phyloP scores from a whole-genome alignment of 352 stramenopile genomes.

The Globisporangium radiosum region DNA sequence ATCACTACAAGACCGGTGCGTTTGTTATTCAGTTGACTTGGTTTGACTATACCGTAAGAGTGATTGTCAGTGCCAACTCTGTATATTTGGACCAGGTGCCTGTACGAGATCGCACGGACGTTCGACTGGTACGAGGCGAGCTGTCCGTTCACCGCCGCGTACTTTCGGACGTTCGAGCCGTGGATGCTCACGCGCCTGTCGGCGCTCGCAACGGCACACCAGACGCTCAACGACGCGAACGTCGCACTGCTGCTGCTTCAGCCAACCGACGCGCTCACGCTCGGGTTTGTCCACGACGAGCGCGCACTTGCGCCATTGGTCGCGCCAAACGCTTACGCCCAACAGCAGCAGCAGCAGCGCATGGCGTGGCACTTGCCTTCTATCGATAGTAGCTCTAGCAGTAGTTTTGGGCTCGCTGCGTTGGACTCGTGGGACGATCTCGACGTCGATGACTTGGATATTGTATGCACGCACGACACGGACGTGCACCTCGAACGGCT shows the following conservation, averaged over 20 bases:
- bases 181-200: slow-evolving; percentile 73
- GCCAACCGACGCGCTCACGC: slow-evolving; percentile 47
- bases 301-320: slow-evolving; percentile 37
- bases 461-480: slow-evolving; percentile 52
- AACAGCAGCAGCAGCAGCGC: slow-evolving; percentile 16
- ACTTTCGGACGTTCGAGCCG: slow-evolving; percentile 59
- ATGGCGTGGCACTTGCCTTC: slow-evolving; percentile 36
- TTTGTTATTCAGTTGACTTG: too few species aligned
- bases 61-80: too few species aligned
- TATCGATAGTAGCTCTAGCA: slow-evolving; percentile 7
- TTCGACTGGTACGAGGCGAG: slow-evolving; percentile 62
- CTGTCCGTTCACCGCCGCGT: slow-evolving; percentile 54
- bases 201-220: slow-evolving; percentile 56
- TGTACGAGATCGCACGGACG: slow-evolving; percentile 66
- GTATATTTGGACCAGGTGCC: slow-evolving; percentile 27
- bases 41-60: too few species aligned
- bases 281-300: slow-evolving; percentile 66
- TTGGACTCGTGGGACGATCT: slow-evolving; percentile 69
- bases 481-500: slow-evolving; percentile 39
- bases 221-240: slow-evolving; percentile 66
- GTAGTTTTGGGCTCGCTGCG: neutral
- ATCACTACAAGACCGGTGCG: slow-evolving; percentile 58
- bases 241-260: slow-evolving; percentile 53
- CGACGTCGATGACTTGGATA: slow-evolving; percentile 58
- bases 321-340: slow-evolving; percentile 10